phyloP scores from a whole-genome alignment of 495 filamentous ascomycete species.

The Diplogelasinospora grovesii region DNA sequence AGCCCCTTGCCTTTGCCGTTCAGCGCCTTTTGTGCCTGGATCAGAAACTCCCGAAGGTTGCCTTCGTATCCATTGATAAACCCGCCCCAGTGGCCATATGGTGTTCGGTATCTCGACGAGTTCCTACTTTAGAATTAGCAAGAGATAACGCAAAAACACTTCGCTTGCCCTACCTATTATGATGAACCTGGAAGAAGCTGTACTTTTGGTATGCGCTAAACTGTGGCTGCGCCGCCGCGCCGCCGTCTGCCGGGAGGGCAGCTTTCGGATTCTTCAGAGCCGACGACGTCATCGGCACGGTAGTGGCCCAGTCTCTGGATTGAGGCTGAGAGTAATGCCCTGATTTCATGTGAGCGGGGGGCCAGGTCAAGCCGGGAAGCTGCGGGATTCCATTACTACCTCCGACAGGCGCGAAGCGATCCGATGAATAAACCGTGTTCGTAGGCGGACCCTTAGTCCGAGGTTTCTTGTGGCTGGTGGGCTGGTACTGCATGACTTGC shows the following conservation, averaged over 20 bases:
- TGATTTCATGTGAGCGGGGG: conserved; percentile 32
- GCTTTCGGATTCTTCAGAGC: conserved; percentile 19
- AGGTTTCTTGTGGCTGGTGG: conserved; percentile 10
- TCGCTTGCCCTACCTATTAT: conserved; percentile 33
- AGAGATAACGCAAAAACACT: no score
- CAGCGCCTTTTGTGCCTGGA: conserved; percentile 34
- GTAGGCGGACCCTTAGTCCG: conserved; percentile 15
- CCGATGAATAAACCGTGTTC: conserved; percentile 19
- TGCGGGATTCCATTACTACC: conserved; percentile 35
- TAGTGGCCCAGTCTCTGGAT: conserved; percentile 21
- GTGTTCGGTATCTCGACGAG: conserved; percentile 42
- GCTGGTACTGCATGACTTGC: conserved; percentile 16
- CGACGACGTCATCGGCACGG: conserved; percentile 24
- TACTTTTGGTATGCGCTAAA: conserved; percentile 36
- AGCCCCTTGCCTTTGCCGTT: conserved; percentile 18
- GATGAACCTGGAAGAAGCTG: conserved; percentile 45
- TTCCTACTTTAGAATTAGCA: conserved; percentile 28
- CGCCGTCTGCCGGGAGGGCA: conserved; percentile 10
- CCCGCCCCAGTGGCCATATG: conserved; percentile 44
- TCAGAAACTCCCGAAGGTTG: conserved; percentile 38
- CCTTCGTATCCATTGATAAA: conserved; percentile 53
- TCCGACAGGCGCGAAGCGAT: conserved; percentile 33
- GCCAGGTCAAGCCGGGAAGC: conserved; percentile 32
- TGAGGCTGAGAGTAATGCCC: conserved; percentile 26
- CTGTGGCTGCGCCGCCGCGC: conserved; percentile 15